phyloP scores from a whole-genome alignment of 2,329 filamentous ascomycete genomes.

The Amauroascus verrucosus region DNA sequence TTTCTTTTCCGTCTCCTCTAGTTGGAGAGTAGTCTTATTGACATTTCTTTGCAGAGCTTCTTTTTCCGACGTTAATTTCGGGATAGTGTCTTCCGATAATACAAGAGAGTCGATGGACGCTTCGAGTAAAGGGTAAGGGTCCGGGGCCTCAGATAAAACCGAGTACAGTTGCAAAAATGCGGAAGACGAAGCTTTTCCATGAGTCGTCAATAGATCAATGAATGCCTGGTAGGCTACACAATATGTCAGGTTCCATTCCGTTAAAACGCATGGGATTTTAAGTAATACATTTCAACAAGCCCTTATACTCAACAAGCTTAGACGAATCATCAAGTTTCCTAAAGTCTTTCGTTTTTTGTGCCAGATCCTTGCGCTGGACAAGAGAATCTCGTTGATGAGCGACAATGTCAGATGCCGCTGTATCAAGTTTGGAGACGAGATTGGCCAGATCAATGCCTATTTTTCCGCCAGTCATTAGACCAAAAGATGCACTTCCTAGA shows the following conservation, averaged over 20 bases:
- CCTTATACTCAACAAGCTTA: constrained; percentile 83
- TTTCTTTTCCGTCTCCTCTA: constrained; percentile 71
- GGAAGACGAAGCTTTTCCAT: constrained; percentile 87
- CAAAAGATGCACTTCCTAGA: too few species aligned
- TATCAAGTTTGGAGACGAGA: constrained; percentile 76
- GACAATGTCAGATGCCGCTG: constrained; percentile 89
- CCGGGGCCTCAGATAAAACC: constrained; percentile 84
- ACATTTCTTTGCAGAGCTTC: constrained; percentile 73
- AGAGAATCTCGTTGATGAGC: constrained; percentile 90
- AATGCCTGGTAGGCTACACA: constrained; percentile 82
- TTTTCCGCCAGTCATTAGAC: constrained; percentile 9
- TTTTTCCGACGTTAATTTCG: constrained; percentile 81
- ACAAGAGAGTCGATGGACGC: constrained; percentile 92
- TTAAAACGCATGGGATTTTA: not conserved
- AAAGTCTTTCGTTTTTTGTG: constrained; percentile 99
- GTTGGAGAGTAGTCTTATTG: constrained; percentile 61
- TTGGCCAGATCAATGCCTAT: constrained; percentile 76
- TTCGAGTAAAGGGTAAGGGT: constrained; percentile 92
- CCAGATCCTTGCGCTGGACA: constrained; percentile 88
- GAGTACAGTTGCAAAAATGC: constrained; percentile 90
- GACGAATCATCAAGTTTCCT: constrained; percentile 80
- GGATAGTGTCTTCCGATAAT: constrained; percentile 81
- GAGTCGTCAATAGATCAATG: constrained; percentile 90
- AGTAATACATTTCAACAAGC: constrained; percentile 64
- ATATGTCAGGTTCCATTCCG: not conserved